Conservation (phyloP, 2,329 filamentous ascomycete genomes). For the Xylariales sp. region DNA sequence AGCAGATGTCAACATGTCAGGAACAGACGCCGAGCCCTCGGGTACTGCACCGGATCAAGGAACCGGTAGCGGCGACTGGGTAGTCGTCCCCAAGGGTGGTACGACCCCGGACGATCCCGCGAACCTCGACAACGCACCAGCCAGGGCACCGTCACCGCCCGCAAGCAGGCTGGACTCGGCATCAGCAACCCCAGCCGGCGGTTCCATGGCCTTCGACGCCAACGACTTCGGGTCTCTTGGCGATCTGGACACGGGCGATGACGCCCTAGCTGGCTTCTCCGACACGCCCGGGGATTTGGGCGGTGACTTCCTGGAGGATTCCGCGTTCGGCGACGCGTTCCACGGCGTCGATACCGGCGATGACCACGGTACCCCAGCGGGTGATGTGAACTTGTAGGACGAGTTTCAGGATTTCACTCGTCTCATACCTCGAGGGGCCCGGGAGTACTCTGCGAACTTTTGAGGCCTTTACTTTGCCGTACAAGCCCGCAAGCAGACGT, state of each 20-base stretch:
- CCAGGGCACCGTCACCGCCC: conserved; percentile 12
- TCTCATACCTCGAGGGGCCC: too few species aligned
- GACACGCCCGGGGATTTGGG: conserved; percentile 52
- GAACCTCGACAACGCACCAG: conserved; percentile 12
- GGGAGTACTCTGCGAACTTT: conserved; percentile 1
- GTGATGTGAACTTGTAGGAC: conserved; percentile 20
- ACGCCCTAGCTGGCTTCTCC: conserved; percentile 61
- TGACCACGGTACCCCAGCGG: conserved; percentile 24
- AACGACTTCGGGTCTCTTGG: conserved; percentile 61
- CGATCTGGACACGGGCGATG: conserved; percentile 66
- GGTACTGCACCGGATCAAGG: conserved; percentile 45
- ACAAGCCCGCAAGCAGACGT: too few species aligned
- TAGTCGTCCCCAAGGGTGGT: conserved; percentile 64
- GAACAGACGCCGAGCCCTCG: conserved; percentile 38
- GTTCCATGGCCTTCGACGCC: conserved; percentile 36
- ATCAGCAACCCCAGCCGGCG: conserved; percentile 37
- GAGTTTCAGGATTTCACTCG: too few species aligned
- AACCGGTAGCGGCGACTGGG: conserved; percentile 63
- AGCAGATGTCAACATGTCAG: conserved; percentile 53
- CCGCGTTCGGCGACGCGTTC: conserved; percentile 80
- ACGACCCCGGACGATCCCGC: conserved; percentile 34
- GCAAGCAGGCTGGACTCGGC: conserved; percentile 36
- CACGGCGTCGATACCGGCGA: conserved; percentile 49
- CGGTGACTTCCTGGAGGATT: conserved; percentile 63
- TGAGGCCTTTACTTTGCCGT: too few species aligned